Base-by-base conservation (phyloP, 116 monocot genomes). In the Iris pallida region DNA sequence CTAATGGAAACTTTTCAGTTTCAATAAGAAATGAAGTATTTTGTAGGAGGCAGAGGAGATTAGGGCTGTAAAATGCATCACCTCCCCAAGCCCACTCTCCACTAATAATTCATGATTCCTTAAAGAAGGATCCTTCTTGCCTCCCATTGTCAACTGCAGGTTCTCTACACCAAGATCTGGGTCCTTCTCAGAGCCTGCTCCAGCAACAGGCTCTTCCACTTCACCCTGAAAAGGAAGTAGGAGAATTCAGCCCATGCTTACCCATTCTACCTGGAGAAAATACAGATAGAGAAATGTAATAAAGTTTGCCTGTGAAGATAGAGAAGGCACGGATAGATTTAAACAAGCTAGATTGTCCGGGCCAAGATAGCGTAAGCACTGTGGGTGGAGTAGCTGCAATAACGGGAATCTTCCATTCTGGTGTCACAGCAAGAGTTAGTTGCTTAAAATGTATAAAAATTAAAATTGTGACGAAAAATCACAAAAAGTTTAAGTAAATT, bases 81-180 rank as follows among this genome's bases (percentile, higher is more conserved):
- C 96, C 91, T 92, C 89, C 42, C 87, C 96, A 75, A 96, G 79
- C 17, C 82, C 86, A 76, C 85, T 96, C 53, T 86, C 85, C 56
- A 96, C 71, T 60, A 96, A 71, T 55, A 96, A 75, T 73, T 96
- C 92, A 64, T 57, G 47, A 81, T 92, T 84, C 55, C 96, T 75
- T 60, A 86, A 42, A 48, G 42, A 70, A 64, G 84, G 82, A 77
- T 96, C 92, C 68, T 96, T 96, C 60, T 89, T 96, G 40, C 92
- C 82, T 15, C 73, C 82, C 5, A 77, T 65, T 17, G 44, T 66
- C 58, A 69, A 67, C 15, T 79, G 54, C 42, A 44, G 20, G 18
- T 18, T 42, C 4, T 54, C 20, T 30, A 30, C 30, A 30, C 30
- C 30, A 30, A 30, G 30, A 30, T 30, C 30, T 30, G 30, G 30